Evolutionary conservation across 768 basidiomycete species (phyloP).

Genomic region (Tricholoma hemisulphureum): DNA sequence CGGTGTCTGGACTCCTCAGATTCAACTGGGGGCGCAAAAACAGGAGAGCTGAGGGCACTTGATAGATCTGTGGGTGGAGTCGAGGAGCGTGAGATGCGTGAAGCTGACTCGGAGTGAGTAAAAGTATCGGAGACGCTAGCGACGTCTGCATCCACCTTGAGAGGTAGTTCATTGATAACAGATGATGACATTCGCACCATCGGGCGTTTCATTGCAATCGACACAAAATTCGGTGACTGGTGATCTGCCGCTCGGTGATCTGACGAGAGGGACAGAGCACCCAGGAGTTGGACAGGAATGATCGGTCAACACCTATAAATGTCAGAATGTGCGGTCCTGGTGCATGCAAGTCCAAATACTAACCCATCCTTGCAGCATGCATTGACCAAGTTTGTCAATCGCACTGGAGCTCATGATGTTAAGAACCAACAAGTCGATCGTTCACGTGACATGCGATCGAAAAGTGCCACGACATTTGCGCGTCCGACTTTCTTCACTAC

Average conservation of each 20-base stretch:
- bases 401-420: constrained; percentile 60
- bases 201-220: constrained; percentile 49
- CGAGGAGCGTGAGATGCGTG: constrained; percentile 58
- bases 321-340: not conserved
- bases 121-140: constrained; percentile 25
- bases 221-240: constrained; percentile 58
- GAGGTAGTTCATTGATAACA: too few species aligned
- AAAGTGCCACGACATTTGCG: constrained; percentile 32
- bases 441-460: constrained; percentile 3
- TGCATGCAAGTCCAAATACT: constrained; percentile 10
- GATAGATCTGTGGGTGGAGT: constrained; percentile 81
- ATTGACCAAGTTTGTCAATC: constrained; percentile 60
- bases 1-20: constrained; percentile 64
- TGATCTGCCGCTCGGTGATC: constrained; percentile 55
- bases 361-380: constrained; percentile 80
- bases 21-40: constrained; percentile 62
- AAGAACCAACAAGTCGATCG: not conserved
- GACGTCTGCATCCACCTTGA: too few species aligned
- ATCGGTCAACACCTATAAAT: constrained; percentile 60
- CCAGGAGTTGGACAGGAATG: constrained; percentile 51
- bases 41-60: constrained; percentile 56
- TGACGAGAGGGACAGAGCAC: constrained; percentile 71
- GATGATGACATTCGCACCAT: constrained; percentile 10
- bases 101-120: constrained; percentile 49
- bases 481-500: not conserved